Base-by-base conservation (phyloP, 371 early-diverging fungal species). In the Scutellospora calospora region DNA sequence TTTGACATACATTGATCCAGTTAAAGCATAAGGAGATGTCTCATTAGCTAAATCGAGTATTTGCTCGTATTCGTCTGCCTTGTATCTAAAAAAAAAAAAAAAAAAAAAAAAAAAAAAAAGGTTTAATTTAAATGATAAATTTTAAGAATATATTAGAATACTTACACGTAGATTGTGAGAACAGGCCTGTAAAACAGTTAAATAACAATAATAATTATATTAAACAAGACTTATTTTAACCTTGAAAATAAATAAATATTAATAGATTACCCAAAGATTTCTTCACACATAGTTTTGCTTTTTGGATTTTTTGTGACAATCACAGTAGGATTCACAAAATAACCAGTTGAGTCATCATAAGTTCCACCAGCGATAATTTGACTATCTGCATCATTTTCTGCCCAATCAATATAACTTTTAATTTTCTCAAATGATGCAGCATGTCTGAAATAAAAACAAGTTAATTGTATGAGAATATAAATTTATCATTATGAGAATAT, bases 381-480 rank as follows among this genome's bases (percentile, higher is more conserved):
- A 78, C 91, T 92, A 81, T 91, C 89, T 59, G 82, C 80, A 65
- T 91, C 86, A 65, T 86, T 72, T 81, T 89, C 87, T 81, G 95
- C 95, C 81, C 92, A 90, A 65, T 96, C 93, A 83, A 99, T 94
- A 87, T 91, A 97, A 63, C 88, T 81, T 87, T 93, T 96, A 87
- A 98, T 97, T 90, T 96, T 97, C 83, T 96, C 95, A 84, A 94
- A 98, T n/a, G 98, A 94, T 55, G 90, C 88, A 85, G 94, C 89
- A 92, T 96, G 68, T 33, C 79, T 79, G 29, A 66, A 52, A 75
- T 49, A 20, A n/a, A 52, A 22, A 11, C 0, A 45, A 38, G n/a
- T n/a, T n/a, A n/a, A n/a, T n/a, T n/a, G 6, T 25, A 25, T 38
- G 18, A 16, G 35, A 68, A 16, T 20, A 68, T 52, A 1, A 52